A percentile compares a stretch with the other conserved stretches of the same genome.
These are phyloP conservation scores for Hypoxylon sp. DNA, from an alignment of 2,329 filamentous ascomycete species.

Conservation along the genomic window DNA sequence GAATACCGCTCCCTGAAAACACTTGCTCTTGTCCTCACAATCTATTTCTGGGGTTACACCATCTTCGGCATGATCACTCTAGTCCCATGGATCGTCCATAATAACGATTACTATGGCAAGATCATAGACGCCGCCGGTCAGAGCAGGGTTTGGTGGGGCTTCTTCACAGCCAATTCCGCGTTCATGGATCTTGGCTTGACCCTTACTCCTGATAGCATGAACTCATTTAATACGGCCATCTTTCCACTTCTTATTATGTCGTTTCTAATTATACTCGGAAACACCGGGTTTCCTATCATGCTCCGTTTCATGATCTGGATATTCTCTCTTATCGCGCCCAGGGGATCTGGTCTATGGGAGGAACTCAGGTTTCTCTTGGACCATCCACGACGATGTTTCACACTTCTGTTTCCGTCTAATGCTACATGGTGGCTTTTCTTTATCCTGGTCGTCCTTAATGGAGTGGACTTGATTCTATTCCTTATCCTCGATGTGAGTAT, in stretches of 20 bases:
- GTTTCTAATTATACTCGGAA: slow-evolving; percentile 93
- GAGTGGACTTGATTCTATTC: slow-evolving; percentile 89
- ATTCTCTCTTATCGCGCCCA: slow-evolving; percentile 75
- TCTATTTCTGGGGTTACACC: slow-evolving; percentile 89
- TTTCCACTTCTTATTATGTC: slow-evolving; percentile 83
- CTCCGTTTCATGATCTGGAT: slow-evolving; percentile 94
- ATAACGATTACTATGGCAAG: slow-evolving; percentile 71
- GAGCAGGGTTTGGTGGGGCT: slow-evolving; percentile 87
- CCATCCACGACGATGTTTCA: slow-evolving; percentile 96
- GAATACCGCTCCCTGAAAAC: slow-evolving; percentile 95
- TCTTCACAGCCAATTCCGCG: slow-evolving; percentile 88
- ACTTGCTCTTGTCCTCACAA: slow-evolving; percentile 80
- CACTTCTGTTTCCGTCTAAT: slow-evolving; percentile 87
- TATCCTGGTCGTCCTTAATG: slow-evolving; percentile 86
- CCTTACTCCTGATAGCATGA: slow-evolving; percentile 93
- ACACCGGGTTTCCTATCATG: slow-evolving; percentile 96
- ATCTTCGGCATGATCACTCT: slow-evolving; percentile 80
- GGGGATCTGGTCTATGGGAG: slow-evolving; percentile 82
- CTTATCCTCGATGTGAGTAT: slow-evolving; percentile 86
- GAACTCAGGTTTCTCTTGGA: slow-evolving; percentile 92
- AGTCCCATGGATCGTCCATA: slow-evolving; percentile 83
- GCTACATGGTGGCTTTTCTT: slow-evolving; percentile 98
- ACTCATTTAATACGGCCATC: slow-evolving; percentile 83
- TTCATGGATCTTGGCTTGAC: slow-evolving; percentile 98
- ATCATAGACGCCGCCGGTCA: slow-evolving; percentile 75